Evolutionary conservation across 495 filamentous ascomycete genomes (phyloP).

Genomic region (Trypethelium eluteriae): DNA sequence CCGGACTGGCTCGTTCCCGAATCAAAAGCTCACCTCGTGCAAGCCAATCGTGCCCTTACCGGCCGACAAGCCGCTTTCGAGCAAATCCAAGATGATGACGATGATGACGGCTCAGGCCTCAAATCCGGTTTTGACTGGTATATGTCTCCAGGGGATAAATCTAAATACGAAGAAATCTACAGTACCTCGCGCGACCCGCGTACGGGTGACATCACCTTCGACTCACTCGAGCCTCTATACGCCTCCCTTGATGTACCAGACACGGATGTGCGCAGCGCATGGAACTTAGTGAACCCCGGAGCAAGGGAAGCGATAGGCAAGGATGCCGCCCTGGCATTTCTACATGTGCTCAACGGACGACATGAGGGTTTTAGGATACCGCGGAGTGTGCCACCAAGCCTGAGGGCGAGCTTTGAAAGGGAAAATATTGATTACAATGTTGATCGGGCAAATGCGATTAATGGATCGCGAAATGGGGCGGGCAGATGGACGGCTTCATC

Average conservation of each 20-base stretch:
- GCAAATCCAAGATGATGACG: slow-evolving; percentile 54
- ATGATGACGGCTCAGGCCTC: slow-evolving; percentile 65
- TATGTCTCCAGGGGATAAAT: slow-evolving; percentile 82
- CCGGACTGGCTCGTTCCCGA: slow-evolving; percentile 97
- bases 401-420: slow-evolving; percentile 84
- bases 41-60: slow-evolving; percentile 74
- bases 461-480: slow-evolving; percentile 7
- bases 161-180: slow-evolving; percentile 95
- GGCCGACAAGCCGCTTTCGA: slow-evolving; percentile 72
- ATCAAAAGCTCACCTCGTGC: slow-evolving; percentile 91
- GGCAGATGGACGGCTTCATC: slow-evolving; percentile 41
- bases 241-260: slow-evolving; percentile 89
- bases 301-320: slow-evolving; percentile 75
- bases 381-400: slow-evolving; percentile 78
- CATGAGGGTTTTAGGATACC: slow-evolving; percentile 95
- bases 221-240: slow-evolving; percentile 75
- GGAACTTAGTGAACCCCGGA: slow-evolving; percentile 94
- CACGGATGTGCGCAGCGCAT: slow-evolving; percentile 85
- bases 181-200: slow-evolving; percentile 75
- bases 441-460: slow-evolving; percentile 45
- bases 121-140: slow-evolving; percentile 99
- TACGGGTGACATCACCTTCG: slow-evolving; percentile 70
- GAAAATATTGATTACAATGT: slow-evolving; percentile 93
- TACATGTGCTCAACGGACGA: slow-evolving; percentile 89
- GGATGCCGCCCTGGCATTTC: slow-evolving; percentile 85